These are phyloP conservation scores for Podila horticola DNA, from an alignment of 192 early-diverging fungal species.

Conservation along the genomic window DNA sequence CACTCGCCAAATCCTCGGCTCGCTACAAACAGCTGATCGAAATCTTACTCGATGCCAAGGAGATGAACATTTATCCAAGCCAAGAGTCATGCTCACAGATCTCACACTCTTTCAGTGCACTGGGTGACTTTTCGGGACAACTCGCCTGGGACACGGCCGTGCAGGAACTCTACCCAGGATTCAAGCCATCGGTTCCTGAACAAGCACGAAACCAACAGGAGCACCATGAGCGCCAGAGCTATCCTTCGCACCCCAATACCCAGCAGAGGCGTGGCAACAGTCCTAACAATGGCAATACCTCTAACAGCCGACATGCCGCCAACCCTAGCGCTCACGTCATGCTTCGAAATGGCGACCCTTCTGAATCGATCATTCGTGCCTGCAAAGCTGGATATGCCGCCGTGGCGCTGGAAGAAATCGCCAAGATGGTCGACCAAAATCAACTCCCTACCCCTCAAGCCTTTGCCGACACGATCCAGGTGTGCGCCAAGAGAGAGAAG, in stretches of 20 bases:
- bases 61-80: constrained; percentile 38
- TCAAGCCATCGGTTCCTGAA: constrained; percentile 6
- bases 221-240: background rate
- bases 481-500: constrained; percentile 41
- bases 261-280: background rate
- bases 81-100: constrained; percentile 29
- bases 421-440: constrained; percentile 35
- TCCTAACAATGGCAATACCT: background rate
- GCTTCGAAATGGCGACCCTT: constrained; percentile 31
- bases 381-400: constrained; percentile 41
- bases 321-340: constrained; percentile 14
- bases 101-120: constrained; percentile 20
- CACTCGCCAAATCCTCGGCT: constrained; percentile 1
- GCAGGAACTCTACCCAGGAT: constrained; percentile 47
- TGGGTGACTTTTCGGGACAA: constrained; percentile 41
- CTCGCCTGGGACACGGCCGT: constrained; percentile 51
- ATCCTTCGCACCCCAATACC: background rate
- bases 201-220: background rate
- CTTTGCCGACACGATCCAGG: constrained; percentile 45
- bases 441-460: constrained; percentile 35
- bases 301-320: background rate
- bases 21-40: constrained; percentile 48
- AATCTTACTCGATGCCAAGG: constrained; percentile 45
- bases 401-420: constrained; percentile 35
- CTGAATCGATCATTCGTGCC: constrained; percentile 39